These are phyloP conservation scores for Talaromyces wortmannii DNA, from an alignment of 495 filamentous ascomycete species.

Conservation along the genomic window DNA sequence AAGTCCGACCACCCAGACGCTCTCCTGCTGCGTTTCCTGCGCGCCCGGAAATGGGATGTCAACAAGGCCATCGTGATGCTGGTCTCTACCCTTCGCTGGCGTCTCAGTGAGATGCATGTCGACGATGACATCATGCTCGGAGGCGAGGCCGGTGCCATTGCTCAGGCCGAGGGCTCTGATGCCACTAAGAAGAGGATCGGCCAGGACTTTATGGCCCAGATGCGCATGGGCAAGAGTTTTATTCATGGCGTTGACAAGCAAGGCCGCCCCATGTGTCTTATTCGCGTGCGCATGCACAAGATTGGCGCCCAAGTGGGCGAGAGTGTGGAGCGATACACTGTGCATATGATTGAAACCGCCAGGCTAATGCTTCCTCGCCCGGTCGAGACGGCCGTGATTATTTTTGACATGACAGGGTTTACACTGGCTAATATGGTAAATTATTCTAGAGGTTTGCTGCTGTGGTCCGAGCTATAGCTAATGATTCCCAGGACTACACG, in stretches of 20 bases:
- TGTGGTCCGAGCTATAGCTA: not conserved
- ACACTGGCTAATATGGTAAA: conserved; percentile 88
- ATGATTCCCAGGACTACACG: conserved; percentile 67
- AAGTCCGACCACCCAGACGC: conserved; percentile 93
- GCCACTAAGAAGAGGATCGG: conserved; percentile 55
- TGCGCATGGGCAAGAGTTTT: conserved; percentile 91
- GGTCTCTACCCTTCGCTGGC: conserved; percentile 91
- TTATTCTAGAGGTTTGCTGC: not conserved
- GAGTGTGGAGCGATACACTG: conserved; percentile 79
- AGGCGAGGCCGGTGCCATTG: conserved; percentile 63
- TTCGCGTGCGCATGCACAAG: conserved; percentile 74
- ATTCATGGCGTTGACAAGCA: conserved; percentile 80
- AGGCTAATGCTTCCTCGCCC: conserved; percentile 71
- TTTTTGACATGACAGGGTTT: conserved; percentile 96
- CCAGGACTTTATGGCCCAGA: conserved; percentile 77
- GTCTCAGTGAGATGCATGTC: conserved; percentile 71
- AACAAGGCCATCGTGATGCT: conserved; percentile 92
- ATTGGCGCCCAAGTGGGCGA: conserved; percentile 76
- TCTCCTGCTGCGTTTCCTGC: conserved; percentile 79
- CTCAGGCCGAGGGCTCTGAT: conserved; percentile 50
- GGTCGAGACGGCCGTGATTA: conserved; percentile 84
- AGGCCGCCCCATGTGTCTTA: conserved; percentile 81
- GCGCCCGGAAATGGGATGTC: conserved; percentile 94
- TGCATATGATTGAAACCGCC: conserved; percentile 90
- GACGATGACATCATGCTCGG: conserved; percentile 77